Evolutionary conservation across 1,284 basidiomycete genomes (phyloP).

Genomic region (Porogramme epimiltina): DNA sequence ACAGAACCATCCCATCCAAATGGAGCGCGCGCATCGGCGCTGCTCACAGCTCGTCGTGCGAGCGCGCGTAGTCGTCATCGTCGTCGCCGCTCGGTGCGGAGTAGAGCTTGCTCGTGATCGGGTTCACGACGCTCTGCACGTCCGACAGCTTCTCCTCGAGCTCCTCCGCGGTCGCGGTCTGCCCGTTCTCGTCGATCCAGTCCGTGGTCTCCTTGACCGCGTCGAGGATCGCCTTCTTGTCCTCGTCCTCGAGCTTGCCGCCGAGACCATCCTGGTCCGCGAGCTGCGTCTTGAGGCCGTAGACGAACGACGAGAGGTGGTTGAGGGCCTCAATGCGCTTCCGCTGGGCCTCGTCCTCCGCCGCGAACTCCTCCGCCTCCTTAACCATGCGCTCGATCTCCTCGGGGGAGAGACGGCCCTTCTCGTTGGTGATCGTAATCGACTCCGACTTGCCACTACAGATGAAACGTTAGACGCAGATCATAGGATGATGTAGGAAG

Average conservation of each 20-base stretch:
- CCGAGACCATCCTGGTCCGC: conserved; percentile 88
- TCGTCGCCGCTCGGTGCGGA: conserved; percentile 46
- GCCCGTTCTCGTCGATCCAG: conserved; percentile 88
- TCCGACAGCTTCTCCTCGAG: conserved; percentile 86
- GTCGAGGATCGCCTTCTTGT: conserved; percentile 87
- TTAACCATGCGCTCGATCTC: conserved; percentile 92
- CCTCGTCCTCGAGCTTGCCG: conserved; percentile 83
- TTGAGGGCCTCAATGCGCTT: conserved; percentile 90
- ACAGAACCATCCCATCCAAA: conserved; percentile 10
- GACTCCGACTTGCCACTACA: conserved; percentile 82
- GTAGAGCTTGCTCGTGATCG: conserved; percentile 81
- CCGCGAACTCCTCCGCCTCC: conserved; percentile 90
- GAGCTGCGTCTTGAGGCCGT: conserved; percentile 85
- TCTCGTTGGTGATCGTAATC: conserved; percentile 88
- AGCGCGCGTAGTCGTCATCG: conserved; percentile 46
- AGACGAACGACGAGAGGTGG: conserved; percentile 76
- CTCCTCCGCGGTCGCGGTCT: conserved; percentile 80
- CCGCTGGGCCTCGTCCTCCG: conserved; percentile 84
- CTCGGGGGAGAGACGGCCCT: conserved; percentile 82
- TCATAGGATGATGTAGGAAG: neutral
- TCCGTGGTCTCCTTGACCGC: conserved; percentile 89
- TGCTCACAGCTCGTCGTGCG: conserved; percentile 70
- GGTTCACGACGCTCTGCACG: conserved; percentile 61
- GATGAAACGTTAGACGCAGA: conserved; percentile 9
- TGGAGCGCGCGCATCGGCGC: conserved; percentile 6